These are phyloP conservation scores for Aspergillus sojae DNA, from an alignment of 2,329 filamentous ascomycete genomes.

Conservation along the genomic window DNA sequence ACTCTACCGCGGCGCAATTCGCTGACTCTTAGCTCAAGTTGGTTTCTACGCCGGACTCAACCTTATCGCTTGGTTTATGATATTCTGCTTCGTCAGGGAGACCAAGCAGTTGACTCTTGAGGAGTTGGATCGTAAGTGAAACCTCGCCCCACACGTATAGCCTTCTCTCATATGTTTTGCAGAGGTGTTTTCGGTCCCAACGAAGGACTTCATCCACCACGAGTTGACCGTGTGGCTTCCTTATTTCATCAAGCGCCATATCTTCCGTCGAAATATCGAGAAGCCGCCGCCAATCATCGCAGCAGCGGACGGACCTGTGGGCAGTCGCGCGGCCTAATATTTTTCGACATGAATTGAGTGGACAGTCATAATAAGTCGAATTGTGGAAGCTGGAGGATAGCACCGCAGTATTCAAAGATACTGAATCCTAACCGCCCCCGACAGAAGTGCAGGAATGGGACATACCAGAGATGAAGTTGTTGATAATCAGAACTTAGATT, in stretches of 20 bases:
- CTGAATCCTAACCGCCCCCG: not conserved
- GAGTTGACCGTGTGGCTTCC: constrained; percentile 59
- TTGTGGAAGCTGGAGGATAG: not conserved
- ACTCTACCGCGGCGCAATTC: not conserved
- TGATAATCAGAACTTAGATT: no score
- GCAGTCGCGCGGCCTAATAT: not conserved
- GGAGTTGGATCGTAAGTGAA: constrained; percentile 28
- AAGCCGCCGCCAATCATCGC: constrained; percentile 28
- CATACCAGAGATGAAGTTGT: not conserved
- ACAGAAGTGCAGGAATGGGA: not conserved
- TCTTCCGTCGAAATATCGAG: constrained; percentile 51
- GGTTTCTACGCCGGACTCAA: constrained; percentile 54
- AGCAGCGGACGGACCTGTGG: constrained; percentile 14
- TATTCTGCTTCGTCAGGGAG: constrained; percentile 61
- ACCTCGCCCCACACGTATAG: accelerated
- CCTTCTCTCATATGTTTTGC: constrained; percentile 48
- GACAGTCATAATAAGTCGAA: not conserved
- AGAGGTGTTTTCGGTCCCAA: constrained; percentile 60
- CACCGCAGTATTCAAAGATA: not conserved
- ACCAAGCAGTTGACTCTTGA: constrained; percentile 54
- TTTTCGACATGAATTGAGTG: not conserved
- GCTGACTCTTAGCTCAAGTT: constrained; percentile 33
- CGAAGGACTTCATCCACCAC: constrained; percentile 57
- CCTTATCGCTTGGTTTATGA: constrained; percentile 62
- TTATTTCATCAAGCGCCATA: constrained; percentile 61